Percentiles rank a stretch among this genome's conserved stretches.
Conservation (phyloP, 2,329 filamentous ascomycete species). For the Stachybotrys chartarum region DNA sequence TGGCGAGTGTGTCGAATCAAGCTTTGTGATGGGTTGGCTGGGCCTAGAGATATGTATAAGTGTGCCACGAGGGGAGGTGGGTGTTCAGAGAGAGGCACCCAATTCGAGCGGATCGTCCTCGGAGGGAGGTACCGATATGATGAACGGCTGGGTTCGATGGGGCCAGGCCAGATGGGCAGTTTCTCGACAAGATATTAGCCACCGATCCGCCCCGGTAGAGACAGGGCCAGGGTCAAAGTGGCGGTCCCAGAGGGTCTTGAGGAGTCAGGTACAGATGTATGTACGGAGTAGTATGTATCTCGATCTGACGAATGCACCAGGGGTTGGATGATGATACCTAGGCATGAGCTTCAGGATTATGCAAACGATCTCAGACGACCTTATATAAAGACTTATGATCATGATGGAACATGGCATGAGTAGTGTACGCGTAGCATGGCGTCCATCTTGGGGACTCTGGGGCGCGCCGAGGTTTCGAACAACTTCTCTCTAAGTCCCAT, state of each 20-base stretch:
- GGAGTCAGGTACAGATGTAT: neutral
- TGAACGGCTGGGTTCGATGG: neutral
- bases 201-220: constrained; percentile 5
- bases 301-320: neutral
- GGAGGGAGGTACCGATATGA: neutral
- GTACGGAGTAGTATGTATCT: neutral
- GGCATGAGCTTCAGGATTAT: too few relatives aligned
- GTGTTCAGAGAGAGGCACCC: neutral
- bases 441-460: neutral
- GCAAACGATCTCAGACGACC: neutral
- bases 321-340: neutral
- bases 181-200: constrained; percentile 11
- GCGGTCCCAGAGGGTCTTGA: neutral
- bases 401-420: neutral
- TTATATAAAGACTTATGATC: neutral
- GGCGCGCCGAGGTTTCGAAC: neutral
- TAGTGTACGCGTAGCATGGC: neutral
- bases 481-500: neutral
- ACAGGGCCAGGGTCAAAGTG: constrained; percentile 4
- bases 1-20: neutral
- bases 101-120: neutral
- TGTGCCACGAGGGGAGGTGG: neutral
- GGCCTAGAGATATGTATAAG: neutral
- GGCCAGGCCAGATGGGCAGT: neutral
- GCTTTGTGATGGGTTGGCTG: neutral